phyloP scores from a whole-genome alignment of 2,329 filamentous ascomycete species.

The Drechslerella stenobrocha region DNA sequence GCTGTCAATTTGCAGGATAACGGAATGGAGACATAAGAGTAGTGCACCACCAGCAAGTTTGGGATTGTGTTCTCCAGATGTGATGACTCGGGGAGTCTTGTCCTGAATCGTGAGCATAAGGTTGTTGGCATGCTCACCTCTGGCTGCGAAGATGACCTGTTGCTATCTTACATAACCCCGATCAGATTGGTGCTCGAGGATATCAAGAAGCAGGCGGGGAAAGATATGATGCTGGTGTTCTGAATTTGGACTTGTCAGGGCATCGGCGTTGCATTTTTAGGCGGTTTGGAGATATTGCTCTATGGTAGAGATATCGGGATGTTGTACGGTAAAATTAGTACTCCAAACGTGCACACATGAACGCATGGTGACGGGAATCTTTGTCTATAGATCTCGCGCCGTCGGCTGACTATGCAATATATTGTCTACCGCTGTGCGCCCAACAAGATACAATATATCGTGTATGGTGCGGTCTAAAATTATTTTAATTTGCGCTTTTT shows the following conservation, averaged over 20 bases:
- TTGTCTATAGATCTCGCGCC: too few relatives aligned
- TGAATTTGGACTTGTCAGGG: not conserved
- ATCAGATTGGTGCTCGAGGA: not conserved
- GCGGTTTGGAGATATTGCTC: too few relatives aligned
- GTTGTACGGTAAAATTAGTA: too few relatives aligned
- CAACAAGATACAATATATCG: too few relatives aligned
- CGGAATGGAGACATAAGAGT: not conserved
- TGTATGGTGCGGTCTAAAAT: too few relatives aligned
- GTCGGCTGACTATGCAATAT: too few relatives aligned
- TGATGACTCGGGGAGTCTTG: not conserved
- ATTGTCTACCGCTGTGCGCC: too few relatives aligned
- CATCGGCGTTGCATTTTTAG: not conserved
- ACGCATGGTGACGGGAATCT: too few relatives aligned
- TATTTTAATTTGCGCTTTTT: too few relatives aligned
- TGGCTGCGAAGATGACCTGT: not conserved
- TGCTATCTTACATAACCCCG: not conserved
- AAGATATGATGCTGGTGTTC: not conserved
- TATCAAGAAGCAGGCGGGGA: not conserved
- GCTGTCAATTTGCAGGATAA: not conserved
- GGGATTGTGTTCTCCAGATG: not conserved
- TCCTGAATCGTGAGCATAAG: not conserved
- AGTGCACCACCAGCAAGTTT: not conserved
- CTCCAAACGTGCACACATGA: too few relatives aligned
- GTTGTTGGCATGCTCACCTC: not conserved
- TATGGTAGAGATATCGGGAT: too few relatives aligned